Percentiles rank a stretch among this genome's conserved stretches.
phyloP scores from a whole-genome alignment of 1,284 basidiomycete species.

The Acaromyces ingoldii region DNA sequence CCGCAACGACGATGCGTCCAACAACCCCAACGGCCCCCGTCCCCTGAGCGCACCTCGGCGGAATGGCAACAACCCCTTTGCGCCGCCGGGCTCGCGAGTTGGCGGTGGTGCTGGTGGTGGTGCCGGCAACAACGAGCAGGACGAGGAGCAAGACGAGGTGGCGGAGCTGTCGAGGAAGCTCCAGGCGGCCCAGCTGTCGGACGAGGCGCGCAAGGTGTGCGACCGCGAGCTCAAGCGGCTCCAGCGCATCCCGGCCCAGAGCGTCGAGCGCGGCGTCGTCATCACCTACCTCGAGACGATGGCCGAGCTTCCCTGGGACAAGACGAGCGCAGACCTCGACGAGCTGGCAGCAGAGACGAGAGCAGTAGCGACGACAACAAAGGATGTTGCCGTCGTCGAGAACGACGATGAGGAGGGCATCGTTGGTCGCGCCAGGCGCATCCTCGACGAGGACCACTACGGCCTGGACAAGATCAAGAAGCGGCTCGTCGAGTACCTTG shows the following conservation, averaged over 20 bases:
- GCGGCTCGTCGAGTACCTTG: conserved; percentile 54
- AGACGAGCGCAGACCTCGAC: conserved; percentile 33
- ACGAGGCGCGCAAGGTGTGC: conserved; percentile 46
- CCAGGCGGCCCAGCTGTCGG: conserved; percentile 30
- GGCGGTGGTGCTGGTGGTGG: conserved; percentile 14
- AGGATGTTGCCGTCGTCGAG: not conserved
- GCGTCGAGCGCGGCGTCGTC: conserved; percentile 49
- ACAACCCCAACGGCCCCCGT: conserved; percentile 19
- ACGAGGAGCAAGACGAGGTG: conserved; percentile 46
- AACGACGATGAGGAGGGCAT: conserved; percentile 28
- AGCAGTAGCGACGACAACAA: not conserved
- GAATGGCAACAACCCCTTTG: conserved; percentile 17
- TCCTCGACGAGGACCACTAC: conserved; percentile 54
- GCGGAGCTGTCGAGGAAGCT: conserved; percentile 39
- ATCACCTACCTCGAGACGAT: conserved; percentile 52
- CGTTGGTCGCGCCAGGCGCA: conserved; percentile 39
- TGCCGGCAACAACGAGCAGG: conserved; percentile 16
- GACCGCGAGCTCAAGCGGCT: conserved; percentile 49
- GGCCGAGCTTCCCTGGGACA: conserved; percentile 51
- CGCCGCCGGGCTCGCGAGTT: conserved; percentile 9
- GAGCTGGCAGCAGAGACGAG: conserved; percentile 5
- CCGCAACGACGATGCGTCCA: conserved; percentile 7
- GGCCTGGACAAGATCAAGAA: conserved; percentile 55
- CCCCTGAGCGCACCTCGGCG: conserved; percentile 15
- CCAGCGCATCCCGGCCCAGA: conserved; percentile 44